Base-by-base conservation (phyloP, 805 yeast species). In the Kodamaea jinghongensis region DNA sequence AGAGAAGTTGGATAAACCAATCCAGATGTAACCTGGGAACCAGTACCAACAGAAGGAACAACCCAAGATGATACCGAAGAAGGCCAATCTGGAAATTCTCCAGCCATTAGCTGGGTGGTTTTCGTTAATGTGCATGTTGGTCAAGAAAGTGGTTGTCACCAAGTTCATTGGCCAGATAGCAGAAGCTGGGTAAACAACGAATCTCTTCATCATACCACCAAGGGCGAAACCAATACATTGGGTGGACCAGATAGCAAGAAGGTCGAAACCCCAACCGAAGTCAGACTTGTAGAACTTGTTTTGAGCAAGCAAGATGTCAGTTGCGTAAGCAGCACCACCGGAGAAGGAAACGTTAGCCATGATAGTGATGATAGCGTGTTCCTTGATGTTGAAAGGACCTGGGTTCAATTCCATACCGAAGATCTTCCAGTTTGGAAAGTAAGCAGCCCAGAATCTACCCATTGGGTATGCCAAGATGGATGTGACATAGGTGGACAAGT, bases 131-230 rank as follows among this genome's bases (percentile, higher is more conserved):
- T 58, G 80, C 66, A 60, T 73, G 70, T 52, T 76, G 65, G 63
- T 76, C 68, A 63, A 55, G 48, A 81, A 72, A 15, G 84, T 79
- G 17, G 78, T 53, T 4, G 80, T 69, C 37, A 81, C 84, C 54
- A 84, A 67, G 51, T 73, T 74, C 2, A 76, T 59, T 4, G 91
- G 91, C 90, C 90, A 85, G 37, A 82, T 70, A 60, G 81, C 76
- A n/a, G 78, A 65, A 4, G 81, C 72, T 4, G 88, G 83, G 42
- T 75, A 74, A 11, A 83, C 81, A 45, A 83, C 67, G 26, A 80
- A 65, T 47, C 75, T 71, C 47, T 83, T 67, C 29, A 75, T 66
- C 41, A 83, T 38, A 22, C 90, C 90, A 31, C 86, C 86, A 38
- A 79, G 57, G 17, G 84, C 81, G 46, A 79, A 78, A 7, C 90